Evolutionary conservation across 306 rosid genomes (phyloP).

Genomic region (Cyamopsis tetragonoloba): DNA sequence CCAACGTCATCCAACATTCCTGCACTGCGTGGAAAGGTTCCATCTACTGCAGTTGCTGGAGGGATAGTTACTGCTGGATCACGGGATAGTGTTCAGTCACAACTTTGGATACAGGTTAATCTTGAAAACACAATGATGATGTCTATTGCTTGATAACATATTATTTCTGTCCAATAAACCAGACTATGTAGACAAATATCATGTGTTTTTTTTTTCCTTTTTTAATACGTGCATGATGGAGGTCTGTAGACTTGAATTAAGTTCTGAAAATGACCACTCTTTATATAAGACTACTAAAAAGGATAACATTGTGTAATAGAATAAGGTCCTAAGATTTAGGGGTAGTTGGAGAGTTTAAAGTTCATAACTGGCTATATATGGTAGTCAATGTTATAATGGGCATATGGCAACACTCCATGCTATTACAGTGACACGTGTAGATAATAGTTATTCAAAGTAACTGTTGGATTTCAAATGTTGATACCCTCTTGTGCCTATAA

Average conservation of each 20-base stretch:
- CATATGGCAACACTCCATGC: too few species aligned
- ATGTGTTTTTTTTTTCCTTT: neutral
- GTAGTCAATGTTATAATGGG: neutral
- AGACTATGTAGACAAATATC: slow-evolving; percentile 3
- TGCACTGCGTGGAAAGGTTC: slow-evolving; percentile 67
- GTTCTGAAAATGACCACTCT: neutral
- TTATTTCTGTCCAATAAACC: slow-evolving; percentile 6
- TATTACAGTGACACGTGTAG: neutral
- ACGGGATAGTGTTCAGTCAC: slow-evolving; percentile 83
- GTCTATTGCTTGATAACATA: slow-evolving; percentile 19
- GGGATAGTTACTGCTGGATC: slow-evolving; percentile 73
- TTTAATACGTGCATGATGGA: slow-evolving; percentile 12
- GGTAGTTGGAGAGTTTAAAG: neutral
- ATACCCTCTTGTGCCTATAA: neutral
- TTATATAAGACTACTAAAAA: neutral
- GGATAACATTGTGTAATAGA: neutral
- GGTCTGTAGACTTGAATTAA: neutral
- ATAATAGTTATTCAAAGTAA: neutral
- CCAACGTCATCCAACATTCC: slow-evolving; percentile 68
- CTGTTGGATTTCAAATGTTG: neutral
- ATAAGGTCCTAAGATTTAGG: neutral
- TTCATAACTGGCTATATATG: neutral
- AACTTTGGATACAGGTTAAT: slow-evolving; percentile 84
- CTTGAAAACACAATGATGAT: neutral
- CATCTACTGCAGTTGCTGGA: slow-evolving; percentile 76